These are phyloP conservation scores for Saccharomycopsis phalli DNA, from an alignment of 1,139 yeast genomes.

Conservation along the genomic window DNA sequence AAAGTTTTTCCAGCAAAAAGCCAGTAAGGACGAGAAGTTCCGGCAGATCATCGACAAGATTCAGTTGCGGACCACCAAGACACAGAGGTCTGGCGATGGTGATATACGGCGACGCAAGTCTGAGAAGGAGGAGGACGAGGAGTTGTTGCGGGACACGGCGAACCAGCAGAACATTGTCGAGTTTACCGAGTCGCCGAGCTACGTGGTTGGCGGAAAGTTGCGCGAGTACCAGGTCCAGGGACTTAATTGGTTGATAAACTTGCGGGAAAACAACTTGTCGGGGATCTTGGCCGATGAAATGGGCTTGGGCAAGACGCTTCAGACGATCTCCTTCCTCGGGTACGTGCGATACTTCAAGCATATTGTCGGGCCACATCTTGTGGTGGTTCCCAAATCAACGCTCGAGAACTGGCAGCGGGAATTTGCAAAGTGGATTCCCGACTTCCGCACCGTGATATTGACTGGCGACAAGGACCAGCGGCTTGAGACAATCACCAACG, in stretches of 20 bases:
- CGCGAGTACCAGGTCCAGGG: constrained; percentile 91
- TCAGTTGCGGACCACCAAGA: constrained; percentile 30
- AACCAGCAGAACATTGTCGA: constrained; percentile 38
- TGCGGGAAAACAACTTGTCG: constrained; percentile 75
- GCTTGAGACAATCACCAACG: constrained; percentile 40
- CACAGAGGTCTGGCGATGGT: not conserved
- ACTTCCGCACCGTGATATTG: constrained; percentile 54
- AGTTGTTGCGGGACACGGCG: constrained; percentile 45
- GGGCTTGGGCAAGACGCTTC: constrained; percentile 96
- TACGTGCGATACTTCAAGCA: constrained; percentile 53
- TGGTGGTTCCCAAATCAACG: constrained; percentile 72
- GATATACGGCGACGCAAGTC: constrained; percentile 43
- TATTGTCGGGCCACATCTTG: constrained; percentile 63
- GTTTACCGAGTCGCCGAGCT: constrained; percentile 58
- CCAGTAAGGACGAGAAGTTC: constrained; percentile 53
- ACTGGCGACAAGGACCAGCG: constrained; percentile 71
- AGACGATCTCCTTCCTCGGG: constrained; percentile 79
- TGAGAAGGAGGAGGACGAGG: constrained; percentile 66
- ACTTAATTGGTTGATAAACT: constrained; percentile 79
- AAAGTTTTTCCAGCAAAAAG: constrained; percentile 60
- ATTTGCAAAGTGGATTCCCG: constrained; percentile 73
- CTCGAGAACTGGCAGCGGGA: constrained; percentile 76
- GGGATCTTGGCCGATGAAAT: constrained; percentile 97
- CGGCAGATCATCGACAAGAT: constrained; percentile 38
- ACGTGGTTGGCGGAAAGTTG: constrained; percentile 50